Conservation (phyloP, 495 filamentous ascomycete species). For the Annulohypoxylon maeteangense region DNA sequence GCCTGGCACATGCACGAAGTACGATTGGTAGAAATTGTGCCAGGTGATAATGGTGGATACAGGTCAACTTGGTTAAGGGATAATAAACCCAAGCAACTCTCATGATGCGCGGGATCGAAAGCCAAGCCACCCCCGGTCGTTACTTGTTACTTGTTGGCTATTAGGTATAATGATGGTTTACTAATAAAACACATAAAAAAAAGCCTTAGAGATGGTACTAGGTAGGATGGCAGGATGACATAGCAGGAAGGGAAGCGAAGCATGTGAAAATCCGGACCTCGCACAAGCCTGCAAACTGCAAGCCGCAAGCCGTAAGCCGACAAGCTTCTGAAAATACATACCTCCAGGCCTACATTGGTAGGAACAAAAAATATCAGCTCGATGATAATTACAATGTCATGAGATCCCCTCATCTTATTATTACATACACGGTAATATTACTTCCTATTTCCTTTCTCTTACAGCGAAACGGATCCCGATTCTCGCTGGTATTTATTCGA, state of each 20-base stretch:
- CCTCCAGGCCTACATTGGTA: too few relatives aligned
- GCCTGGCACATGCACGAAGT: constrained; percentile 20
- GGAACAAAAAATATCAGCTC: too few relatives aligned
- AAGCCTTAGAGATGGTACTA: too few relatives aligned
- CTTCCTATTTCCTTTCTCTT: not conserved
- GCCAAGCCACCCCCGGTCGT: constrained; percentile 30
- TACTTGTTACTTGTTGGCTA: too few relatives aligned
- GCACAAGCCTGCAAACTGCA: not conserved
- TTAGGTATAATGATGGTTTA: too few relatives aligned
- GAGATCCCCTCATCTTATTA: too few relatives aligned
- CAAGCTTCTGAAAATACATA: too few relatives aligned
- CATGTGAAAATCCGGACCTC: constrained; percentile 36
- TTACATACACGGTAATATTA: too few relatives aligned
- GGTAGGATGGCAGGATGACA: constrained; percentile 10
- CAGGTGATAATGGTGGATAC: constrained; percentile 40
- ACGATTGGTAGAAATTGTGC: constrained; percentile 33
- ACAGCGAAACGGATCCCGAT: constrained; percentile 18
- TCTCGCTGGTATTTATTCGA: constrained; percentile 24
- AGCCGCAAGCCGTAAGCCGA: too few relatives aligned
- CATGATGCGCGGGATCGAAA: constrained; percentile 31
- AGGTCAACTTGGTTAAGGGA: constrained; percentile 29
- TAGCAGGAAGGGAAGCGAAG: constrained; percentile 8
- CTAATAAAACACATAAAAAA: too few relatives aligned
- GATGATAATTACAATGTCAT: too few relatives aligned
- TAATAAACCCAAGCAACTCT: constrained; percentile 23